Base-by-base conservation (phyloP, 1,284 basidiomycete genomes). In the Irpex sp. region DNA sequence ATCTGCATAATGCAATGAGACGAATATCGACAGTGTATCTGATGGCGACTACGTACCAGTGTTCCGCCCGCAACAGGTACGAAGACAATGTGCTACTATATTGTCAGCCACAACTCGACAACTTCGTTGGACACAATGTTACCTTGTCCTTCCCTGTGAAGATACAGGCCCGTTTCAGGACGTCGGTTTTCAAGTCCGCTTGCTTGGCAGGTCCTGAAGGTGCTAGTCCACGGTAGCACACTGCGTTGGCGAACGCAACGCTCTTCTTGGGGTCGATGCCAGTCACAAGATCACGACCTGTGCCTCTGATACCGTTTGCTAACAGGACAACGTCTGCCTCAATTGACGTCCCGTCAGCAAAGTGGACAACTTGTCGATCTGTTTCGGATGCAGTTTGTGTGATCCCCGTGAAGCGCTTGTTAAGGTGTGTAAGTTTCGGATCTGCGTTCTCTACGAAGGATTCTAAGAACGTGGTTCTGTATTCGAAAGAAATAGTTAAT, bases 301-400 rank as follows among this genome's bases (percentile, higher is more conserved):
- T 68, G 60, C 82, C 83, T 63, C 74, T 78, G 58, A 84, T 79
- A 0, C 82, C 82, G 66, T 85, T 83, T 4, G 81, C 78, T 7
- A 81, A 81, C 58, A 85, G 72, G 26, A 84, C 73, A 5, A 83
- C 67, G 60, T 83, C 81, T 5, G 81, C 71, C 66, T 79, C 76
- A 57, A 78, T 70, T 0, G 71, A 74, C 8, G 77, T 76, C 5
- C 78, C 78, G 63, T 83, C 81, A n/a, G 76, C 65, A 66, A 84
- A 84, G 36, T 75, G 71, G 3, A 83, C 67, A 5, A 70, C 58
- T 5, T 76, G 67, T 9, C 65, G 68, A 13, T 72, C 72, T 21
- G 70, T 68, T 19, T 66, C 62, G 35, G 65, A 60, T 39, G 61
- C 37, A n/a, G 61, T 55, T 17, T 49, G 53, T n/a, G 72, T 67